Evolutionary conservation across 768 basidiomycete genomes (phyloP).

Genomic region (Phlegmacium glaucopus): DNA sequence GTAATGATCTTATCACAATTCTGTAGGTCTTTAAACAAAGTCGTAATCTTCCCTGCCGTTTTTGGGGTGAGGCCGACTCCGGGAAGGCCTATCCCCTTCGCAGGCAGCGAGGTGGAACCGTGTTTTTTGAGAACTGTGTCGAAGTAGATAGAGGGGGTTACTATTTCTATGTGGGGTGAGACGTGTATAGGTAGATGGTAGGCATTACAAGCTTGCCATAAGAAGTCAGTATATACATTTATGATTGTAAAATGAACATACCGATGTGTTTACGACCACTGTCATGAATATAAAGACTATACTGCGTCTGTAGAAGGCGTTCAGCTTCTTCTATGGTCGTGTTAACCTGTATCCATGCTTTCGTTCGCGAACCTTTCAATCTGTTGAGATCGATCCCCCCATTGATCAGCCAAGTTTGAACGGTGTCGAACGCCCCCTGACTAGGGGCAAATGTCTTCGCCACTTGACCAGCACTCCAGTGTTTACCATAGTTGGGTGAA

Average conservation of each 20-base stretch:
- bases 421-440: constrained; percentile 32
- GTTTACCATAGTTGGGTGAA: constrained; percentile 43
- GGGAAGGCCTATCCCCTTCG: constrained; percentile 19
- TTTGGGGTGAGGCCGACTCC: constrained; percentile 23
- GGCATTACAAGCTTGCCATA: constrained; percentile 25
- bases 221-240: not conserved
- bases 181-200: constrained; percentile 35
- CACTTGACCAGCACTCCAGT: constrained; percentile 41
- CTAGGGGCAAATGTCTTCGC: constrained; percentile 39
- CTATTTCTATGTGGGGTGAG: constrained; percentile 34
- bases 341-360: constrained; percentile 36
- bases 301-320: constrained; percentile 38
- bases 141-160: constrained; percentile 36
- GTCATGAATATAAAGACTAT: constrained; percentile 38
- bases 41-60: constrained; percentile 17
- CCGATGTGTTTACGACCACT: constrained; percentile 35
- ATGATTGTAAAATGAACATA: constrained; percentile 15
- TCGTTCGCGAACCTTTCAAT: constrained; percentile 28
- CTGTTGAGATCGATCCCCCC: constrained; percentile 31
- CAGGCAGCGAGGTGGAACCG: constrained; percentile 4
- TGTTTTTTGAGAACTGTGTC: constrained; percentile 28
- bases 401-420: constrained; percentile 38
- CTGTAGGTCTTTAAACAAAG: constrained; percentile 18
- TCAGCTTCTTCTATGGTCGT: constrained; percentile 40
- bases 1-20: constrained; percentile 31